phyloP scores from a whole-genome alignment of 768 basidiomycete genomes.

The Suillus discolor region DNA sequence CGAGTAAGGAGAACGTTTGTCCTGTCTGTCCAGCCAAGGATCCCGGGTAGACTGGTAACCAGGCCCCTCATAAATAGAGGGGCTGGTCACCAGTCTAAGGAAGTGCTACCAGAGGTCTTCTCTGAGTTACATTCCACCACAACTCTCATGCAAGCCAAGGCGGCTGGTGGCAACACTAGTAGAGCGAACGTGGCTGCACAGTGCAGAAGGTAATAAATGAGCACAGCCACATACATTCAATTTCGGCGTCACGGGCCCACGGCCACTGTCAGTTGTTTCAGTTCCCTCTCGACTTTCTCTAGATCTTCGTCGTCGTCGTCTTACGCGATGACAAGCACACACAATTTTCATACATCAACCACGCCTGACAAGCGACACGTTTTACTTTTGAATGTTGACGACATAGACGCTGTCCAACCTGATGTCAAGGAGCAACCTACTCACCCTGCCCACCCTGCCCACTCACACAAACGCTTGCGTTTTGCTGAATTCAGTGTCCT shows the following conservation, averaged over 20 bases:
- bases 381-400: slow-evolving; percentile 23
- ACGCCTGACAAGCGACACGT: slow-evolving; percentile 26
- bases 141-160: too few species aligned
- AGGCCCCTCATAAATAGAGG: too few species aligned
- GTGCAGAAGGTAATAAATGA: slow-evolving; percentile 1
- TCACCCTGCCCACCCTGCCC: slow-evolving; percentile 1
- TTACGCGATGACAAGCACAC: background rate
- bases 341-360: background rate
- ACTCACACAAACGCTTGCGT: slow-evolving; percentile 13
- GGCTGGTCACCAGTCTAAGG: too few species aligned
- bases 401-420: too few species aligned
- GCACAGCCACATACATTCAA: slow-evolving; percentile 16
- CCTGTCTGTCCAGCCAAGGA: background rate
- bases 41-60: background rate
- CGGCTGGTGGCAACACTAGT: too few species aligned
- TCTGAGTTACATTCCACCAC: too few species aligned
- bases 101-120: too few species aligned
- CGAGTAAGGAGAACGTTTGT: slow-evolving; percentile 4
- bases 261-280: too few species aligned
- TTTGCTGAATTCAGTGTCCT: slow-evolving; percentile 17
- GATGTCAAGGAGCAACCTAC: slow-evolving; percentile 7
- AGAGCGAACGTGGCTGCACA: background rate
- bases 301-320: too few species aligned
- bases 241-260: too few species aligned
- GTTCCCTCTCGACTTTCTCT: background rate